These are phyloP conservation scores for Cenchrus purpureus DNA, from an alignment of 176 grass and related monocot species.

Conservation along the genomic window DNA sequence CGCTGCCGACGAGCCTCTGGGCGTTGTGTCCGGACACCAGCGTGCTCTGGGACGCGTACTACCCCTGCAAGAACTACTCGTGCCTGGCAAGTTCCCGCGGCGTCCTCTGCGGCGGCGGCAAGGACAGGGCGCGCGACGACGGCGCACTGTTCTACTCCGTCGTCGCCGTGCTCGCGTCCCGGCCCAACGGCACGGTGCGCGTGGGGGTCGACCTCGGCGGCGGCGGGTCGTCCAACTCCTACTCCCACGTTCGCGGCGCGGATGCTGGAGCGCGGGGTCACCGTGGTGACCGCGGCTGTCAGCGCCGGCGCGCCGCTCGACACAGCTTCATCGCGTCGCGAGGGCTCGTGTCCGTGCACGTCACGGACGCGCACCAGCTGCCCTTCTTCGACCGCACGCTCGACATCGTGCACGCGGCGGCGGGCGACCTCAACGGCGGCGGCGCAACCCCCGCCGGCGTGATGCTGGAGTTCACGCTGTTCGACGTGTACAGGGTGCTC, in stretches of 20 bases:
- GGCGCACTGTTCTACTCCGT: slow-evolving; percentile 47
- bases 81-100: slow-evolving; percentile 52
- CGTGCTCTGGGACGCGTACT: slow-evolving; percentile 63
- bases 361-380: slow-evolving; percentile 54
- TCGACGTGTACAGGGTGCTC: slow-evolving; percentile 78
- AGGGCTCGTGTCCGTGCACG: slow-evolving; percentile 62
- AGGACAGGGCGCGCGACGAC: slow-evolving; percentile 56
- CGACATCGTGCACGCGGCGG: slow-evolving; percentile 65
- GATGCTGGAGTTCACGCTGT: slow-evolving; percentile 61
- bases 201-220: slow-evolving; percentile 69
- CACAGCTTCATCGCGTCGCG: slow-evolving; percentile 54
- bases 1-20: slow-evolving; percentile 60
- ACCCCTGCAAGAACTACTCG: slow-evolving; percentile 71
- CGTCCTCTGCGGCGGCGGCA: slow-evolving; percentile 33
- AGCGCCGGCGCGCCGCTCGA: slow-evolving; percentile 9
- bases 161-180: slow-evolving; percentile 47
- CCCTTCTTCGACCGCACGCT: slow-evolving; percentile 76
- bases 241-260: slow-evolving; percentile 57
- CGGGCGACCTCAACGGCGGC: slow-evolving; percentile 46
- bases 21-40: slow-evolving; percentile 52
- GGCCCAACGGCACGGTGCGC: slow-evolving; percentile 60
- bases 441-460: slow-evolving; percentile 26
- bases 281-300: slow-evolving; percentile 45
- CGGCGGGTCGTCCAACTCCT: slow-evolving; percentile 29
- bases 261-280: slow-evolving; percentile 61